Percentiles rank a stretch among this genome's conserved stretches.
Conservation (phyloP, 352 stramenopile genomes). For the Globisporangium alternatum region DNA sequence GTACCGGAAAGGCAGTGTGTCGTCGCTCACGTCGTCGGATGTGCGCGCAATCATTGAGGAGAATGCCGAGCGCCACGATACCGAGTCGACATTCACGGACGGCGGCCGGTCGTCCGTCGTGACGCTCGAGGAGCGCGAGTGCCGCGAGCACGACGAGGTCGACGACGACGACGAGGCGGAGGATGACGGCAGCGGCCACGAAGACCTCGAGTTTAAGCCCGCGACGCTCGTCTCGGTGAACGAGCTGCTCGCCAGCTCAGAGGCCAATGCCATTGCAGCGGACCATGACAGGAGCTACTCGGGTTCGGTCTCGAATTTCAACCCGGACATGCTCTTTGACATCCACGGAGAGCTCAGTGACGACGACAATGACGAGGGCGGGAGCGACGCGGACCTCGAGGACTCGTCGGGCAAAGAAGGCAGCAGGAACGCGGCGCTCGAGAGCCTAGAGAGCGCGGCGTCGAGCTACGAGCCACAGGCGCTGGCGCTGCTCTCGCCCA, state of each 20-base stretch:
- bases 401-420: background rate
- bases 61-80: background rate
- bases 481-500: conserved; percentile 7
- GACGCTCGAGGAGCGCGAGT: background rate
- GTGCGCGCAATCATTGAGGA: conserved; percentile 17
- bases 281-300: background rate
- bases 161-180: conserved; percentile 18
- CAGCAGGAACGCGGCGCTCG: background rate
- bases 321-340: conserved; percentile 37
- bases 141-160: background rate
- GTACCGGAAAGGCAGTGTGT: background rate
- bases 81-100: background rate
- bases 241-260: conserved; percentile 3
- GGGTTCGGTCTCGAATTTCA: conserved; percentile 20
- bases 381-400: background rate
- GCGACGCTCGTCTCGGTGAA: conserved; percentile 18
- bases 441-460: background rate
- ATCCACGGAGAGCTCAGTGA: conserved; percentile 24
- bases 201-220: conserved; percentile 47
- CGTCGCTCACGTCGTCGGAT: conserved; percentile 32
- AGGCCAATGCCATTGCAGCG: background rate
- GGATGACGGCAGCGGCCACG: conserved; percentile 21
- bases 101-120: background rate
- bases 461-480: background rate
- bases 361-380: conserved; percentile 14